phyloP scores from a whole-genome alignment of 768 basidiomycete genomes.

The Lactifluus subvellereus region DNA sequence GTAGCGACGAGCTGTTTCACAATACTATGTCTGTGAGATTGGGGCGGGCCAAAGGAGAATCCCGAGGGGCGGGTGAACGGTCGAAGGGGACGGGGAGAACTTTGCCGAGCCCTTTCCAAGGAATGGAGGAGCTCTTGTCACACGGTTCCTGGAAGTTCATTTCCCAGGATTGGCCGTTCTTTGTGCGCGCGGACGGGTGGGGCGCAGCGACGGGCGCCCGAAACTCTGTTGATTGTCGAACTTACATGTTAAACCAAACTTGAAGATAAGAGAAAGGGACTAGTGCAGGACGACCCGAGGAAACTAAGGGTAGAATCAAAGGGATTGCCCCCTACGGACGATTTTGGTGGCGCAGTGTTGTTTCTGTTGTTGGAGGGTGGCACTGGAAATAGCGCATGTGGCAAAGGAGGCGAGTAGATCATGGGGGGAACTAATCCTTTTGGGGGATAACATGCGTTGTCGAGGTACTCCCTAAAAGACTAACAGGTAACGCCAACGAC shows the following conservation, averaged over 20 bases:
- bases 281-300: too few species aligned
- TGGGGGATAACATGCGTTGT: background rate
- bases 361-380: too few species aligned
- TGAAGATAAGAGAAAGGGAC: too few species aligned
- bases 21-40: background rate
- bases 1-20: background rate
- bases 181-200: background rate
- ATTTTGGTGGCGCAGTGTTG: background rate
- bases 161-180: background rate
- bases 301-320: constrained; percentile 1
- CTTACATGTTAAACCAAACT: too few species aligned
- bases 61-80: background rate
- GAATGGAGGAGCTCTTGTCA: background rate
- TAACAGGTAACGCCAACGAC: background rate
- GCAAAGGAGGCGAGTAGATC: too few species aligned
- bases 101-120: background rate
- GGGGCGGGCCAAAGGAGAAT: background rate
- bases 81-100: background rate
- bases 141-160: constrained; percentile 6
- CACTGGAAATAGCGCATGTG: too few species aligned
- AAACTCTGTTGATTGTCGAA: background rate
- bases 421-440: background rate
- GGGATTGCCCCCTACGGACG: background rate
- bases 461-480: background rate
- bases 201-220: background rate